Base-by-base conservation (phyloP, 805 yeast species). In the Metschnikowia vanudenii region DNA sequence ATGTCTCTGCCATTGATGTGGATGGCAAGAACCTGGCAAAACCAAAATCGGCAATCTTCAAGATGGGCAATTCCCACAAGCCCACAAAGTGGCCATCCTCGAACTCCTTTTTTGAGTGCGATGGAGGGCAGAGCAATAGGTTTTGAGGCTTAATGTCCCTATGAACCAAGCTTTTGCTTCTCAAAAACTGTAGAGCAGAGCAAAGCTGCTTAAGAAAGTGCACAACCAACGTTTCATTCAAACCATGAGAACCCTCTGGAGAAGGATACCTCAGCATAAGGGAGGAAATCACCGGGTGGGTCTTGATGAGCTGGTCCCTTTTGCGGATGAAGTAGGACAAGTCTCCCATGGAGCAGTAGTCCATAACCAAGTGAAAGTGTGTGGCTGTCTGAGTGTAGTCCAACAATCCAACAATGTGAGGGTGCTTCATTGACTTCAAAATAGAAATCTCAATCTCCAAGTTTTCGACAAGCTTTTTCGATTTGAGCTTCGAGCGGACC, bases 91-190 rank as follows among this genome's bases (percentile, higher is more conserved):
- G 78, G 3, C 60, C 68, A 3, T 75, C 74, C 39, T 74, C 74
- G 53, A 88, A 87, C 24, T 79, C 83, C 16, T 69, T 68, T 45
- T 76, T 74, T 13, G 91, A 76, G 54, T 82, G 84, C 2, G 78
- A 68, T 0, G 98, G 97, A 1, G 97, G 95, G 41, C 88, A 83
- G 49, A 94, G 72, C 51, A 94, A 65, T 45, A 86, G 64, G 62
- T 89, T 89, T 63, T 92, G 99, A 1, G 99, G 99, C 65, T 92
- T 92, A 55, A 92, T 86, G 66, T 92, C 99, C 59, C 99, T 75
- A 64, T 92, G 99, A 14, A 94, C 96, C 56, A 94, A 77, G 61
- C 90, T 86, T 63, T 85, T 85, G 33, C 81, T 77, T 57, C 97
- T 77, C 56, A 94, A 70, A 59, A 94, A 94, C 63, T 81, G 76